Conservation (phyloP, 257 asterid species). For the Solanum pimpinellifolium region DNA sequence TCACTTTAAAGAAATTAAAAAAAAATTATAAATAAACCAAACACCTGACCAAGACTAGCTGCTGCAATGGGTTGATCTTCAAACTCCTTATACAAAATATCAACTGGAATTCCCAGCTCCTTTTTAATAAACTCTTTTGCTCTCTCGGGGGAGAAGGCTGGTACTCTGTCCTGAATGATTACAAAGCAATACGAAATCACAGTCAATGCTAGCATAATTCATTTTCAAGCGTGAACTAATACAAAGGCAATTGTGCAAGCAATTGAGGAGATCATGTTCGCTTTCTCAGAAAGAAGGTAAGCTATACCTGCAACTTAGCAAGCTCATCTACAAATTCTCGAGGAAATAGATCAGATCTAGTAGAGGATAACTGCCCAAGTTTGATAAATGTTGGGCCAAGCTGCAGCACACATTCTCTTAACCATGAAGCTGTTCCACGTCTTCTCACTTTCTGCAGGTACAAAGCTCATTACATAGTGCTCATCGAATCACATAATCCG, state of each 20-base stretch:
- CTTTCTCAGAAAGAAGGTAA: background rate
- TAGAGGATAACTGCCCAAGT: conserved; percentile 86
- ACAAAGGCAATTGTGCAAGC: background rate
- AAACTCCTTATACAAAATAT: conserved; percentile 59
- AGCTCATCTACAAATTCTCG: conserved; percentile 90
- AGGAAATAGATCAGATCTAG: conserved; percentile 93
- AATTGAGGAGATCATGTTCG: background rate
- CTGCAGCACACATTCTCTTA: conserved; percentile 72
- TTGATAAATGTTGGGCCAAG: conserved; percentile 97
- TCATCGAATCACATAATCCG: background rate
- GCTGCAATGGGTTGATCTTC: conserved; percentile 97
- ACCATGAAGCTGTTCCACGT: conserved; percentile 79
- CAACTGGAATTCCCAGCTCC: conserved; percentile 79
- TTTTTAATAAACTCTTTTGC: conserved; percentile 61
- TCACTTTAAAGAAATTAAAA: background rate
- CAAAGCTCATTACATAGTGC: background rate
- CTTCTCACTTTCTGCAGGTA: conserved; percentile 48
- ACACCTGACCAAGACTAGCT: conserved; percentile 99
- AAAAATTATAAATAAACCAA: conserved; percentile 22
- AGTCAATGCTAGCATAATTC: background rate
- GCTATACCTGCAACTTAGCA: conserved; percentile 78
- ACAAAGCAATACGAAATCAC: background rate
- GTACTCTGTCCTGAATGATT: conserved; percentile 78
- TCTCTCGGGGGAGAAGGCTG: conserved; percentile 75
- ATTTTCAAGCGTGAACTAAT: background rate